phyloP scores from a whole-genome alignment of 2,329 filamentous ascomycete genomes.

The Fusarium decemcellulare region DNA sequence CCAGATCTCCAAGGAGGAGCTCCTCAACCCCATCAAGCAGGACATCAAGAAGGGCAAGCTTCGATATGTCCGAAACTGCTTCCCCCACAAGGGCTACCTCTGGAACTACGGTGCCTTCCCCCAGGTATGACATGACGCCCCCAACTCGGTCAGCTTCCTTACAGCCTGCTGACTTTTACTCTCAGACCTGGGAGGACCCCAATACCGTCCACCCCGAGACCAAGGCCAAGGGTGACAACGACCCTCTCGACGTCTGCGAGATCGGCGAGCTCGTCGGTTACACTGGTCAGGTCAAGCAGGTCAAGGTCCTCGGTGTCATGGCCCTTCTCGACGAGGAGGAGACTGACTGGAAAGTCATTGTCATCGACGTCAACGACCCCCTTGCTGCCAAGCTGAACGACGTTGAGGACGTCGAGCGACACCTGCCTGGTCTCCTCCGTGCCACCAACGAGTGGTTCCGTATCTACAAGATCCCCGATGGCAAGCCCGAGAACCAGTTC shows the following conservation, averaged over 20 bases:
- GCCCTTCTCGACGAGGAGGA: slow-evolving; percentile 99
- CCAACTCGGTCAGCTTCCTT: slow-evolving; percentile 7
- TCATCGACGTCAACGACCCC: slow-evolving; percentile 98
- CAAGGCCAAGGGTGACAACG: slow-evolving; percentile 99
- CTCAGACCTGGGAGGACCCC: slow-evolving; percentile 98
- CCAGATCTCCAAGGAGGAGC: slow-evolving; percentile 98
- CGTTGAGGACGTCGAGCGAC: slow-evolving; percentile 98
- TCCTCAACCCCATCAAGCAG: slow-evolving; percentile 99
- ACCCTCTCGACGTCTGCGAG: slow-evolving; percentile 99
- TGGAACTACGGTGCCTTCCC: slow-evolving; percentile 99
- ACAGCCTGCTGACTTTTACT: slow-evolving; percentile 24
- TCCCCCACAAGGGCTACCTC: slow-evolving; percentile 99
- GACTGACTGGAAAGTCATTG: slow-evolving; percentile 99
- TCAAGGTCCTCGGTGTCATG: slow-evolving; percentile 99
- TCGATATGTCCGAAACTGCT: slow-evolving; percentile 99
- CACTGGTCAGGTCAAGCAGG: slow-evolving; percentile 97
- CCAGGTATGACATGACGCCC: slow-evolving; percentile 72
- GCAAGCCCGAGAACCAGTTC: slow-evolving; percentile 99
- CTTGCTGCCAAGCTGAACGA: slow-evolving; percentile 97
- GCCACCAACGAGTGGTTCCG: slow-evolving; percentile 99
- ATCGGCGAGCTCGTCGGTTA: slow-evolving; percentile 98
- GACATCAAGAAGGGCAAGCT: slow-evolving; percentile 99
- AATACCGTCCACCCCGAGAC: slow-evolving; percentile 97
- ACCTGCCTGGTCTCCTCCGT: slow-evolving; percentile 95
- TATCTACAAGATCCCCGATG: slow-evolving; percentile 99